A percentile compares a stretch with the other conserved stretches of the same genome.
Evolutionary conservation across 306 rosid genomes (phyloP).

Genomic region (Rosa multiflora): DNA sequence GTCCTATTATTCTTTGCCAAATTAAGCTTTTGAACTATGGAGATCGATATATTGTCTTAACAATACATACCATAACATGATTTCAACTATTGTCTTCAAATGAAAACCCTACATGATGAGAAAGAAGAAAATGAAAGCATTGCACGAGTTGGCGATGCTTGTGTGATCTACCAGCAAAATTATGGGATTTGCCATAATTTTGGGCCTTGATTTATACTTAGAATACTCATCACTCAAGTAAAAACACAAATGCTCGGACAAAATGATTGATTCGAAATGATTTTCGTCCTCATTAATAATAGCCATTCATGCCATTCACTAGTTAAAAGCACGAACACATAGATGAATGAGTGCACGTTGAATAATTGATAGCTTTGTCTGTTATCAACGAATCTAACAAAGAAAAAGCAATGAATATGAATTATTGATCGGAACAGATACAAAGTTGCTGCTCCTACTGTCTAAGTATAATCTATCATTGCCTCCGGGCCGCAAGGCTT

Average conservation of each 20-base stretch:
- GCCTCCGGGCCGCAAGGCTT: constrained; percentile 24
- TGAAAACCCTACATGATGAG: not conserved
- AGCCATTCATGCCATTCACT: constrained; percentile 17
- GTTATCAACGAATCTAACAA: not conserved
- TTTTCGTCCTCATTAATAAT: not conserved
- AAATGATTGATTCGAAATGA: constrained; percentile 16
- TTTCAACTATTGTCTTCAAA: not conserved
- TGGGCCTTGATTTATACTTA: not conserved
- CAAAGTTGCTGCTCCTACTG: constrained; percentile 2
- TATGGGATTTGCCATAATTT: constrained; percentile 3
- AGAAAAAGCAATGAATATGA: not conserved
- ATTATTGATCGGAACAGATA: not conserved
- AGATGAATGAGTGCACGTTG: constrained; percentile 11
- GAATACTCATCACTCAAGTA: constrained; percentile 4
- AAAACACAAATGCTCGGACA: constrained; percentile 2
- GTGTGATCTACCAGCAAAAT: not conserved
- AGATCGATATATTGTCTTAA: not conserved
- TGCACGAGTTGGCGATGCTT: constrained; percentile 1
- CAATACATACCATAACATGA: not conserved
- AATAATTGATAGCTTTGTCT: constrained; percentile 15
- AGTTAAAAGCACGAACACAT: constrained; percentile 10
- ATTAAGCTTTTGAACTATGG: too few relatives aligned
- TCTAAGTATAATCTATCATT: not conserved
- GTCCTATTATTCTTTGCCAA: not conserved
- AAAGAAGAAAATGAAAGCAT: not conserved